A percentile compares a stretch with the other conserved stretches of the same genome.
Conservation (phyloP, 495 filamentous ascomycete species). For the Neurospora tetraspora region DNA sequence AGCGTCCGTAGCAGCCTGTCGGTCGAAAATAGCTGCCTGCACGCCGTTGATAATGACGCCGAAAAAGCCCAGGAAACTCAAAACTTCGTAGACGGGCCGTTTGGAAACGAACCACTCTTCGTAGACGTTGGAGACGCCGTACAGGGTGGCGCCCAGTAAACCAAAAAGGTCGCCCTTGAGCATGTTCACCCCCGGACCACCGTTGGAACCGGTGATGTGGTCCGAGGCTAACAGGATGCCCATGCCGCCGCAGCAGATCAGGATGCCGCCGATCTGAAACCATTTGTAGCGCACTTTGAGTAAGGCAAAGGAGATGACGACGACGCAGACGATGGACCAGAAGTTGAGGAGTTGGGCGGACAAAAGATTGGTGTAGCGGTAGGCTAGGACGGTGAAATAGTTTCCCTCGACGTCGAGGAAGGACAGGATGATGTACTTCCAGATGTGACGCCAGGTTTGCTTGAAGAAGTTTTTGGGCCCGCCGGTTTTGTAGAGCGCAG, state of each 20-base stretch:
- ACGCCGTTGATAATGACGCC: slow-evolving; percentile 85
- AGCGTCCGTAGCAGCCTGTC: slow-evolving; percentile 54
- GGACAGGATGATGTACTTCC: slow-evolving; percentile 88
- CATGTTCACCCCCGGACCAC: slow-evolving; percentile 53
- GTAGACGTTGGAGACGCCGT: slow-evolving; percentile 79
- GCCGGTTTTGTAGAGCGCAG: slow-evolving; percentile 65
- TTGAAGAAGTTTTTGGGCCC: slow-evolving; percentile 60
- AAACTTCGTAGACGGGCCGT: slow-evolving; percentile 82
- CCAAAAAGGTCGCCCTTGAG: slow-evolving; percentile 91
- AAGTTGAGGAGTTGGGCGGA: slow-evolving; percentile 96
- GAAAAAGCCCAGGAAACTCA: slow-evolving; percentile 84
- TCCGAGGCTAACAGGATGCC: slow-evolving; percentile 81
- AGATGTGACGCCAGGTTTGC: slow-evolving; percentile 60
- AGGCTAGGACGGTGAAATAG: slow-evolving; percentile 93
- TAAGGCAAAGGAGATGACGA: slow-evolving; percentile 70
- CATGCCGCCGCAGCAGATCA: slow-evolving; percentile 88
- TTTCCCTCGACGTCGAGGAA: slow-evolving; percentile 96
- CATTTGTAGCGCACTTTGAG: slow-evolving; percentile 80
- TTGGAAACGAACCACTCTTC: slow-evolving; percentile 91
- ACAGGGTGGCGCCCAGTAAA: slow-evolving; percentile 82
- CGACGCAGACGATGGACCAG: slow-evolving; percentile 94
- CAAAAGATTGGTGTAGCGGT: slow-evolving; percentile 82
- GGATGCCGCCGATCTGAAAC: slow-evolving; percentile 74
- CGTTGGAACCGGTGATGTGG: slow-evolving; percentile 63
- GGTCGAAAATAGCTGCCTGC: slow-evolving; percentile 85